A percentile compares a stretch with the other conserved stretches of the same genome.
phyloP scores from a whole-genome alignment of 176 grass and related monocot species.

The Oropetium thomaeum region DNA sequence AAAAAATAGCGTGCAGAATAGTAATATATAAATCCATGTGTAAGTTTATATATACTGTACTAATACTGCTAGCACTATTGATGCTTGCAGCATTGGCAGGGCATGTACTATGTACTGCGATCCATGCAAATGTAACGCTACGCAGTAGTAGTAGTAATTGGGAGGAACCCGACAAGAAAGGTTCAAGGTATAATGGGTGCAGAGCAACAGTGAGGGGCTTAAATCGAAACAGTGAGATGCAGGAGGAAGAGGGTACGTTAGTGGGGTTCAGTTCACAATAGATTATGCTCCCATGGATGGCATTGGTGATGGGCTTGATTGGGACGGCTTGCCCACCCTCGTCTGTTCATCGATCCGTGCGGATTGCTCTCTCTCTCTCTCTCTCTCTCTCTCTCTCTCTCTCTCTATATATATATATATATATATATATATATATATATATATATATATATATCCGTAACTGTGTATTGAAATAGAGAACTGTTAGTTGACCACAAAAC shows the following conservation, averaged over 20 bases:
- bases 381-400: constrained; percentile 6
- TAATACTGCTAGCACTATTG: neutral
- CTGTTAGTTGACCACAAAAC: neutral
- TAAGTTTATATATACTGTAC: no score
- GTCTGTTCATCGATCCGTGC: constrained; percentile 17
- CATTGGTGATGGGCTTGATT: constrained; percentile 27
- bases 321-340: constrained; percentile 22
- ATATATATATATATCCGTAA: no score
- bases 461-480: neutral
- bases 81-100: neutral
- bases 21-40: neutral
- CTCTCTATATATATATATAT: no score
- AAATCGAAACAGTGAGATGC: constrained; percentile 27
- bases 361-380: constrained; percentile 7
- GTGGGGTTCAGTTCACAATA: neutral
- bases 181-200: constrained; percentile 35
- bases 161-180: constrained; percentile 7
- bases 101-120: neutral
- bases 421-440: no score
- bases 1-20: no score
- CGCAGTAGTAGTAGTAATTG: neutral
- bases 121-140: neutral
- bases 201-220: constrained; percentile 33
- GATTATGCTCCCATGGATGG: constrained; percentile 16
- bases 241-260: neutral